Percentiles rank a stretch among this genome's conserved stretches.
Conservation (phyloP, 1,139 yeast genomes). For the Yamadazyma sp. region DNA sequence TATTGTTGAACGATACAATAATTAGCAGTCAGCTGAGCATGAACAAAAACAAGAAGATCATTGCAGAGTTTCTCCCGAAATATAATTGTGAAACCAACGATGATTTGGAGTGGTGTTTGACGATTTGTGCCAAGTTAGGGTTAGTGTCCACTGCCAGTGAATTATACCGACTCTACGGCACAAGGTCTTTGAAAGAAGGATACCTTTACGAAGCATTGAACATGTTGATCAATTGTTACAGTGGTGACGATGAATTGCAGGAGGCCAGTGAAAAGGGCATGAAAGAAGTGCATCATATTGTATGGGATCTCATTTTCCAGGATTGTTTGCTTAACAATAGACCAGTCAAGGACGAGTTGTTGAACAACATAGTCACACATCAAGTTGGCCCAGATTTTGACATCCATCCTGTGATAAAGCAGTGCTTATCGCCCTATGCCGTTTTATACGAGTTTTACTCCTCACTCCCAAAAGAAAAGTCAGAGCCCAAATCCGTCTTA, state of each 20-base stretch:
- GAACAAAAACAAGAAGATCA: conserved; percentile 39
- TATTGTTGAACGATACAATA: conserved; percentile 32
- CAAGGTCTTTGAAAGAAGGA: conserved; percentile 41
- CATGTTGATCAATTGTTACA: conserved; percentile 67
- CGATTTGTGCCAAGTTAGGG: conserved; percentile 48
- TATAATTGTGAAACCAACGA: conserved; percentile 64
- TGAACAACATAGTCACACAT: conserved; percentile 52
- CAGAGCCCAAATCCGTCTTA: conserved; percentile 22
- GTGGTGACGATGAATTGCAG: conserved; percentile 24
- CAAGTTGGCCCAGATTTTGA: conserved; percentile 33
- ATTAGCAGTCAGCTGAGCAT: conserved; percentile 22
- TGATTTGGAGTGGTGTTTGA: conserved; percentile 78
- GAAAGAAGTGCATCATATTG: conserved; percentile 38
- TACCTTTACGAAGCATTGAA: conserved; percentile 62
- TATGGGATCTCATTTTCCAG: conserved; percentile 56
- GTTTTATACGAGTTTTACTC: conserved; percentile 54
- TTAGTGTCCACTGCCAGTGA: conserved; percentile 54
- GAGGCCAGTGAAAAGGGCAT: conserved; percentile 30
- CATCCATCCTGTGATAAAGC: conserved; percentile 59
- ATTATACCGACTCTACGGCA: conserved; percentile 45
- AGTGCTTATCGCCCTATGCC: conserved; percentile 73
- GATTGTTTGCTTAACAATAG: conserved; percentile 55
- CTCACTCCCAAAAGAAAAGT: conserved; percentile 28
- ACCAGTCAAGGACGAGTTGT: conserved; percentile 54
- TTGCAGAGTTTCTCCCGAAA: conserved; percentile 61